A percentile compares a stretch with the other conserved stretches of the same genome.
These are phyloP conservation scores for Cupressus sempervirens DNA, from an alignment of 75 land plant genomes.

Conservation along the genomic window DNA sequence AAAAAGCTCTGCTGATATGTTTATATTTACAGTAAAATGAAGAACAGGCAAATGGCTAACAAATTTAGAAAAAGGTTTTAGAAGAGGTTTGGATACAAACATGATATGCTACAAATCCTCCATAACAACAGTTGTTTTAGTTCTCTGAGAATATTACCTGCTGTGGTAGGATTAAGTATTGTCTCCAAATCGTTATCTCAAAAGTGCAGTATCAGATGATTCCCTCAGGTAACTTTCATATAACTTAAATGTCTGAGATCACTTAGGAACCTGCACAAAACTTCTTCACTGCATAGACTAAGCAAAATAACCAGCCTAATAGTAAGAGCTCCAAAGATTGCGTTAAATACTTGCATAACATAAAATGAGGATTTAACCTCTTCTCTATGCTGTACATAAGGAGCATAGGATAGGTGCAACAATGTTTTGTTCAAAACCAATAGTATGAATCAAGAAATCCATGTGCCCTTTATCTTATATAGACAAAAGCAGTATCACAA, in stretches of 20 bases:
- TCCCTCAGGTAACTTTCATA: background rate
- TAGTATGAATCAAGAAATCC: background rate
- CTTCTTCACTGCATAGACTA: background rate
- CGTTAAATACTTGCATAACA: background rate
- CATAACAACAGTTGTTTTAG: background rate
- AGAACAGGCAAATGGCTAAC: too few species aligned
- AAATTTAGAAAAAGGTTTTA: too few species aligned
- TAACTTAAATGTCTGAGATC: background rate
- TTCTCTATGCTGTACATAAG: background rate
- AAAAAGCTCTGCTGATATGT: background rate
- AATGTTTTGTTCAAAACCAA: background rate
- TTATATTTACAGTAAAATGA: background rate
- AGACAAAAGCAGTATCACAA: background rate
- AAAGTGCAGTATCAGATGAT: background rate
- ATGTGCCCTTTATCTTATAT: slow-evolving; percentile 2
- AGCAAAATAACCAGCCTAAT: background rate
- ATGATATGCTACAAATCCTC: background rate
- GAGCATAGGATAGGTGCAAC: background rate
- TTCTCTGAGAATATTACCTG: background rate
- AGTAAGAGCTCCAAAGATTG: background rate
- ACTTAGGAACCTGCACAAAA: background rate
- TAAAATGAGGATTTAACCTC: background rate
- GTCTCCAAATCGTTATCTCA: background rate
- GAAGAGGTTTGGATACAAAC: background rate
- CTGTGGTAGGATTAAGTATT: background rate